These are phyloP conservation scores for Linum usitatissimum DNA, from an alignment of 345 rosid genomes.

Conservation along the genomic window DNA sequence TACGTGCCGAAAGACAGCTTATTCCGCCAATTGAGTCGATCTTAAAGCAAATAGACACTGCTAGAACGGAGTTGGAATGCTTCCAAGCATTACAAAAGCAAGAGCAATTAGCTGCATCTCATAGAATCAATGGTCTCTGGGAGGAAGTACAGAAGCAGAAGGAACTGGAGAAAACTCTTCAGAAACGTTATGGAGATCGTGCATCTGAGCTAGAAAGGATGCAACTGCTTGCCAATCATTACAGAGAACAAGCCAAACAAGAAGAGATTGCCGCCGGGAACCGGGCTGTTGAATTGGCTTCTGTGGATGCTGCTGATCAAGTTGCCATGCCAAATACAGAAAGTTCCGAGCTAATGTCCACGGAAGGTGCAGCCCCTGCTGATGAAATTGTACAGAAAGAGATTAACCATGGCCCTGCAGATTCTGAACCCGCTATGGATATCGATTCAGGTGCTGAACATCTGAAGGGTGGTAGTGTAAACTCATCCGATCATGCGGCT, in stretches of 20 bases:
- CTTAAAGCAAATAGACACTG: slow-evolving; percentile 71
- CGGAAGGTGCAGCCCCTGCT: slow-evolving; percentile 12
- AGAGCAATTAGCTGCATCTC: slow-evolving; percentile 80
- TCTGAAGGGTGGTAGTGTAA: slow-evolving; percentile 6
- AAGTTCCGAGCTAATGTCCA: slow-evolving; percentile 14
- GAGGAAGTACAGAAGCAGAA: slow-evolving; percentile 90
- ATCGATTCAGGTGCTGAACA: slow-evolving; percentile 15
- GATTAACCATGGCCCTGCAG: background rate
- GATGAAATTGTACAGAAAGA: slow-evolving; percentile 1
- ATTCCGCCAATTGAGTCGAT: slow-evolving; percentile 71
- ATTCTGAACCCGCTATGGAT: slow-evolving; percentile 12
- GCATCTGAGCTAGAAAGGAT: slow-evolving; percentile 47
- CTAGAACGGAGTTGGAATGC: slow-evolving; percentile 87
- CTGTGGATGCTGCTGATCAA: slow-evolving; percentile 19
- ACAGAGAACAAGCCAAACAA: slow-evolving; percentile 43
- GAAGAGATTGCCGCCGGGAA: slow-evolving; percentile 39
- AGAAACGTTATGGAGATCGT: slow-evolving; percentile 59
- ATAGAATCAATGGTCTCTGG: slow-evolving; percentile 65
- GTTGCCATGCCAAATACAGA: slow-evolving; percentile 15
- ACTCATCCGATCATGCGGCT: slow-evolving; percentile 7
- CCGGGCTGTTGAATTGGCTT: slow-evolving; percentile 18
- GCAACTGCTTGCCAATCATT: slow-evolving; percentile 30
- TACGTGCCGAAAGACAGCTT: slow-evolving; percentile 51
- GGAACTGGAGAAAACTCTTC: slow-evolving; percentile 67
- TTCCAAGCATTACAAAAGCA: slow-evolving; percentile 87